A percentile compares a stretch with the other conserved stretches of the same genome.
phyloP scores from a whole-genome alignment of 2,329 filamentous ascomycete genomes.

The Penicillium sp. region DNA sequence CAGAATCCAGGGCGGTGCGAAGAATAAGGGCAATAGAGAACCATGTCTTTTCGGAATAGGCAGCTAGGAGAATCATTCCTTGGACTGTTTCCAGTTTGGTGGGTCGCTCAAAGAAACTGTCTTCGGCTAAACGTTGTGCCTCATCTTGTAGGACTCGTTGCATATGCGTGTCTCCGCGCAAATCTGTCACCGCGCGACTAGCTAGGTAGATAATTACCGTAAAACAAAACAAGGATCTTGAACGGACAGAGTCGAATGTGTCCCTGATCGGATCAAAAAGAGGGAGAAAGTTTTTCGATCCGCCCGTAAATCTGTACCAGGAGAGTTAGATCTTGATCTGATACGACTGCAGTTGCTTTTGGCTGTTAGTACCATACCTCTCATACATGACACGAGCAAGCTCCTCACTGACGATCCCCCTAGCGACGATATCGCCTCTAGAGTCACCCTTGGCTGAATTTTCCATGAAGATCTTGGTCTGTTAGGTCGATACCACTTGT shows the following conservation, averaged over 20 bases:
- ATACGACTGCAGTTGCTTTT: neutral
- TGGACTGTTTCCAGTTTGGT: slow-evolving; percentile 38
- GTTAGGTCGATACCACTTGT: neutral
- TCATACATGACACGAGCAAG: slow-evolving; percentile 35
- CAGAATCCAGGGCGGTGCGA: slow-evolving; percentile 35
- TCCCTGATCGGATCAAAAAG: slow-evolving; percentile 38
- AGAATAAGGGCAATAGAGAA: slow-evolving; percentile 38
- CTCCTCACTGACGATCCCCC: slow-evolving; percentile 35
- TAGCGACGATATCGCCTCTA: slow-evolving; percentile 29
- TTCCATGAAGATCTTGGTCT: slow-evolving; percentile 31
- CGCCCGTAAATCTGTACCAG: slow-evolving; percentile 26
- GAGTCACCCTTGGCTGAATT: slow-evolving; percentile 27
- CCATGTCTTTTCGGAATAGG: slow-evolving; percentile 39
- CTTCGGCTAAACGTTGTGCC: slow-evolving; percentile 35
- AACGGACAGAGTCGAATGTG: slow-evolving; percentile 37
- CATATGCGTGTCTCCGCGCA: slow-evolving; percentile 32
- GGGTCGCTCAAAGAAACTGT: slow-evolving; percentile 37
- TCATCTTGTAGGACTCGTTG: slow-evolving; percentile 38
- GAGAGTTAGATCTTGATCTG: neutral
- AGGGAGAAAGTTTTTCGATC: slow-evolving; percentile 35
- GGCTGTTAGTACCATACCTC: slow-evolving; percentile 20
- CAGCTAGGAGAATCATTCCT: slow-evolving; percentile 36
- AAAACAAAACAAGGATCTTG: slow-evolving; percentile 37
- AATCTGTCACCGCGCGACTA: slow-evolving; percentile 33
- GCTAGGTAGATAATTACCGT: slow-evolving; percentile 37